phyloP scores from a whole-genome alignment of 2,329 filamentous ascomycete species.

The Ophiostoma australiae region DNA sequence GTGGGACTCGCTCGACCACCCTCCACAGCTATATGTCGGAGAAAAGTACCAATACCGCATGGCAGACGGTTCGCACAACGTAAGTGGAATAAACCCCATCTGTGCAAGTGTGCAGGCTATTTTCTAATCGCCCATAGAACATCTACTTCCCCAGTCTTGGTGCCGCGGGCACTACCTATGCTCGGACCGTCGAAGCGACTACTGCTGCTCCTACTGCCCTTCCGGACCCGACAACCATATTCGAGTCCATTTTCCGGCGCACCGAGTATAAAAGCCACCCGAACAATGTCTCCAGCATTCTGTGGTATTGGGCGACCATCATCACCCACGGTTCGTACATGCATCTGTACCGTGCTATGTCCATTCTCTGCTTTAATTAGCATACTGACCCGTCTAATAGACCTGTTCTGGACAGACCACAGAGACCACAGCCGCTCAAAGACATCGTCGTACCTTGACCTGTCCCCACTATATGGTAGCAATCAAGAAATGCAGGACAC shows the following conservation, averaged over 20 bases:
- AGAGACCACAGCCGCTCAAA: constrained; percentile 56
- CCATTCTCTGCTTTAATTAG: no score
- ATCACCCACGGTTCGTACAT: constrained; percentile 59
- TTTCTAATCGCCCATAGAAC: constrained; percentile 43
- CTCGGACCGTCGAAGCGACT: constrained; percentile 57
- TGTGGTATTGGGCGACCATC: constrained; percentile 70
- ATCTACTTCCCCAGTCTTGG: constrained; percentile 60
- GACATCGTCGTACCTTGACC: constrained; percentile 67
- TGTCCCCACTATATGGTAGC: constrained; percentile 67
- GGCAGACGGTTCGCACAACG: constrained; percentile 66
- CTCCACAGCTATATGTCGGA: constrained; percentile 61
- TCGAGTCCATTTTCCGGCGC: constrained; percentile 57
- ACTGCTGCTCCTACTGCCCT: constrained; percentile 57
- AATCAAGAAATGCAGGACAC: constrained; percentile 61
- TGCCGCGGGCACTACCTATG: constrained; percentile 62
- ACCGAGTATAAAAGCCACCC: constrained; percentile 54
- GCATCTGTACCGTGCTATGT: neutral
- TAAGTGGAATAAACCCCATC: constrained; percentile 30
- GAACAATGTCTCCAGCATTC: constrained; percentile 65
- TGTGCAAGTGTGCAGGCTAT: neutral
- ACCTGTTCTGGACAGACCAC: constrained; percentile 67
- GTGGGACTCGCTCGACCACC: constrained; percentile 68
- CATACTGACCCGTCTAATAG: constrained; percentile 32
- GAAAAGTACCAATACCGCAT: constrained; percentile 60
- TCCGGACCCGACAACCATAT: constrained; percentile 61